phyloP scores from a whole-genome alignment of 768 basidiomycete genomes.

The Psilocybe azurescens region DNA sequence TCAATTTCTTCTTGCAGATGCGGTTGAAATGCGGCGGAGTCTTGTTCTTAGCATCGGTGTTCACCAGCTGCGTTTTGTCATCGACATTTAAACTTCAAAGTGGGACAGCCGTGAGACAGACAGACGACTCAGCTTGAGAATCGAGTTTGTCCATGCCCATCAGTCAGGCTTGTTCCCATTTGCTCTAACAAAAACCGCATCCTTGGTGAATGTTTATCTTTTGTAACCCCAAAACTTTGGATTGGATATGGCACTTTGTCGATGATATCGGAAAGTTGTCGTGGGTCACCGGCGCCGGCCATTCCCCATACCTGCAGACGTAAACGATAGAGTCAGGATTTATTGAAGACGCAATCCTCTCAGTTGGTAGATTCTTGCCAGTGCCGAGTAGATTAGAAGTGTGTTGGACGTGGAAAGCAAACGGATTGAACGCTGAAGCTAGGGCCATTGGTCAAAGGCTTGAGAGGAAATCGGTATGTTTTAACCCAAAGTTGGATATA shows the following conservation, averaged over 20 bases:
- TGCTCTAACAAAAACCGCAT: no score
- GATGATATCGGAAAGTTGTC: neutral
- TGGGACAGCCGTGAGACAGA: no score
- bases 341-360: neutral
- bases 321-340: no score
- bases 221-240: neutral
- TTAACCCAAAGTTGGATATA: conserved; percentile 3
- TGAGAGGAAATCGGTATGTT: neutral
- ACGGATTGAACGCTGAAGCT: no score
- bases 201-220: neutral
- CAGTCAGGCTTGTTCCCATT: no score
- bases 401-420: neutral
- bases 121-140: no score
- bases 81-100: no score
- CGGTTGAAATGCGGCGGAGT: no score
- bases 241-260: neutral
- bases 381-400: conserved; percentile 2
- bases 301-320: no score
- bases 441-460: neutral
- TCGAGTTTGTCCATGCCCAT: neutral
- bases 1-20: no score
- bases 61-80: no score
- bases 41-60: no score
- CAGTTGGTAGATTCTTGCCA: neutral
- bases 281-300: neutral